Evolutionary conservation across 495 filamentous ascomycete species (phyloP).

Genomic region (Cenococcum geophilum): DNA sequence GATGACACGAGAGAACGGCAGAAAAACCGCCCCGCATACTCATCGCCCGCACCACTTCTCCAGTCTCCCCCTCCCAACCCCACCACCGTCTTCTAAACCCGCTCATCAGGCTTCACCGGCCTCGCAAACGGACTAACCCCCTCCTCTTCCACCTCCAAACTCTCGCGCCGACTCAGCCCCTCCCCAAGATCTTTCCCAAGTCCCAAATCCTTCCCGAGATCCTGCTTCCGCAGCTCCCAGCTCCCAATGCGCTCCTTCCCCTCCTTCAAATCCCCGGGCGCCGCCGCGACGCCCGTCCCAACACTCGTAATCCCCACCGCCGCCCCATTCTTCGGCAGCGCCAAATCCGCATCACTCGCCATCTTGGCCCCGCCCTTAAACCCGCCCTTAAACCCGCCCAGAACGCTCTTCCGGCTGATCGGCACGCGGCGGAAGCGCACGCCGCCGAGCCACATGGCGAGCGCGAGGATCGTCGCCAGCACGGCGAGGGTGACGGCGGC

Average conservation of each 20-base stretch:
- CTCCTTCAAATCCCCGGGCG: neutral
- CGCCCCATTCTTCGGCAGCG: conserved; percentile 27
- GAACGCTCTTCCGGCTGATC: conserved; percentile 6
- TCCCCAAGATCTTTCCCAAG: no score
- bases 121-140: conserved; percentile 28
- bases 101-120: conserved; percentile 34
- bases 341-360: conserved; percentile 36
- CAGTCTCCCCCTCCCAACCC: neutral
- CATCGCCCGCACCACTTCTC: neutral
- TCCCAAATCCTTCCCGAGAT: conserved; percentile 17
- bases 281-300: neutral
- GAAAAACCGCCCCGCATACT: neutral
- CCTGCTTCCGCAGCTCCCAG: conserved; percentile 39
- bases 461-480: conserved; percentile 27
- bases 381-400: conserved; percentile 37
- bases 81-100: conserved; percentile 31
- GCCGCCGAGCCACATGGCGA: conserved; percentile 40
- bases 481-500: conserved; percentile 32
- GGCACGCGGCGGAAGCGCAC: conserved; percentile 33
- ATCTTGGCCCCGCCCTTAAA: conserved; percentile 38
- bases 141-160: conserved; percentile 33
- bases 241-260: conserved; percentile 38
- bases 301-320: conserved; percentile 27
- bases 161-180: conserved; percentile 20
- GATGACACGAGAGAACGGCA: neutral